phyloP scores from a whole-genome alignment of 176 grass and related monocot genomes.

The Neostapfia colusana region DNA sequence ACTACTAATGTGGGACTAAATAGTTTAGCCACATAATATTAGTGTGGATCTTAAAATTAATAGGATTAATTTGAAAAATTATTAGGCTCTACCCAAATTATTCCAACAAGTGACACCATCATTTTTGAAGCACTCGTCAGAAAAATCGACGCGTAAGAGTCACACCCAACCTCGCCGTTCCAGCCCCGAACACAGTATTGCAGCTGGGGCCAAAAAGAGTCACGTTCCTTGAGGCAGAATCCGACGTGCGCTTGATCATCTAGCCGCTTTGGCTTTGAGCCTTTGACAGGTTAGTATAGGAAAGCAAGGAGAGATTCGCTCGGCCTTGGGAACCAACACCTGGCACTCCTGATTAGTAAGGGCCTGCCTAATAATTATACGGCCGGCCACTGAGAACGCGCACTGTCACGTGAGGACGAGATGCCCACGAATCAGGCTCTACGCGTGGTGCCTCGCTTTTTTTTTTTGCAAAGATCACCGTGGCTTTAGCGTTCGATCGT shows the following conservation, averaged over 20 bases:
- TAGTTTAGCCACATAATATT: too few relatives aligned
- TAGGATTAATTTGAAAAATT: too few relatives aligned
- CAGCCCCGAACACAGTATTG: neutral
- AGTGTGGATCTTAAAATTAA: too few relatives aligned
- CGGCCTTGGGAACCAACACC: neutral
- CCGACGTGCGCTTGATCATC: neutral
- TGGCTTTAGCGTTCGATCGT: conserved; percentile 29
- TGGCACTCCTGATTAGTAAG: neutral
- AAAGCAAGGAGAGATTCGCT: conserved; percentile 6
- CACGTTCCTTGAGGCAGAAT: conserved; percentile 5
- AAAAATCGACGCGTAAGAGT: conserved; percentile 9
- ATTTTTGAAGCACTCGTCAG: neutral
- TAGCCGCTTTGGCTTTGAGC: conserved; percentile 5
- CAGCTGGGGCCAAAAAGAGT: neutral
- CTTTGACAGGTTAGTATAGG: neutral
- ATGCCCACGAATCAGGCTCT: conserved; percentile 33
- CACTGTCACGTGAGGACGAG: conserved; percentile 32
- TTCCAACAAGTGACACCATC: too few relatives aligned
- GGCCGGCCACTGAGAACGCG: neutral
- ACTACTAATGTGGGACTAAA: too few relatives aligned
- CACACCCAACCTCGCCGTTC: neutral
- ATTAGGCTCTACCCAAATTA: too few relatives aligned
- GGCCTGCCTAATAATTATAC: conserved; percentile 2
- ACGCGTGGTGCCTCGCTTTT: neutral
- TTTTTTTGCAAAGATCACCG: conserved; percentile 25